These are phyloP conservation scores for Dothiorella sarmentorum DNA, from an alignment of 2,329 filamentous ascomycete species.

Conservation along the genomic window DNA sequence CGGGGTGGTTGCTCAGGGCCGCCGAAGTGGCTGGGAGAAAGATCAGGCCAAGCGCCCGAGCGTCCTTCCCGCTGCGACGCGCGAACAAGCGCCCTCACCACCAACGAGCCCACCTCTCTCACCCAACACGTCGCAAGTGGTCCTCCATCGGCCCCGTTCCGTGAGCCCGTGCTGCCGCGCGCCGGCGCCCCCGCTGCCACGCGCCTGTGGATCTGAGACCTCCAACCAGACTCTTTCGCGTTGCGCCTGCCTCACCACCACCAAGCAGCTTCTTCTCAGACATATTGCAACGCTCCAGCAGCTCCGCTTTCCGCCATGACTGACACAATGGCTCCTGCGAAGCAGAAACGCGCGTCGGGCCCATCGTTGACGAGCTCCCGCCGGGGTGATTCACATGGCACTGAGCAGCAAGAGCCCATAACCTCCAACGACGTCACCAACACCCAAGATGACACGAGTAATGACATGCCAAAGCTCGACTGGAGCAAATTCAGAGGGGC, in stretches of 20 bases:
- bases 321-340: not conserved
- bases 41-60: not conserved
- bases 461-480: not conserved
- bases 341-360: not conserved
- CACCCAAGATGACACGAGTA: not conserved
- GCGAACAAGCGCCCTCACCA: not conserved
- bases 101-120: not conserved
- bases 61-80: not conserved
- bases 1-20: conserved; percentile 11
- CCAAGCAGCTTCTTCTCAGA: too few relatives aligned
- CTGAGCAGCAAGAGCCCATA: not conserved
- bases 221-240: too few relatives aligned
- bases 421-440: not conserved
- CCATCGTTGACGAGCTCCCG: not conserved
- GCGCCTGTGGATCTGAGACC: too few relatives aligned
- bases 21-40: not conserved
- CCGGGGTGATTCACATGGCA: not conserved
- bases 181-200: not conserved
- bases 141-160: not conserved
- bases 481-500: conserved; percentile 11
- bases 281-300: not conserved
- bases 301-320: not conserved
- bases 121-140: not conserved
- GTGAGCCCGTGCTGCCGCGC: conserved; percentile 3
- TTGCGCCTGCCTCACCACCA: not conserved